These are phyloP conservation scores for Amanita muscaria DNA, from an alignment of 768 basidiomycete species.

Conservation along the genomic window DNA sequence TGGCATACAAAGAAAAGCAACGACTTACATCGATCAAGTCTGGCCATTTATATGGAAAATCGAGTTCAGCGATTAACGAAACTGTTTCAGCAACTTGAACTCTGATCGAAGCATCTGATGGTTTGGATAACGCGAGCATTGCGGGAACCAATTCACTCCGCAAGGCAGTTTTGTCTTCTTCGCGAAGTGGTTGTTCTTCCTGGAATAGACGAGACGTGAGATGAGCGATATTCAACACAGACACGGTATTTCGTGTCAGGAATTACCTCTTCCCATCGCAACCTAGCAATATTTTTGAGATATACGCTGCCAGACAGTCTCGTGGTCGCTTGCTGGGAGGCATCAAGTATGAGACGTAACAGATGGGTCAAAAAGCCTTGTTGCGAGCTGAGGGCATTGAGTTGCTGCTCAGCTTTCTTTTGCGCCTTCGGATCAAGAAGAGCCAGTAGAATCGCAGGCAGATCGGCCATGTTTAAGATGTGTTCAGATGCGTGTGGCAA, in stretches of 20 bases:
- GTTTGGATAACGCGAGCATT: constrained; percentile 78
- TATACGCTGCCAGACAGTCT: constrained; percentile 83
- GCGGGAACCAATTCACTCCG: constrained; percentile 78
- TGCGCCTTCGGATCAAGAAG: constrained; percentile 62
- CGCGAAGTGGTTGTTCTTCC: constrained; percentile 66
- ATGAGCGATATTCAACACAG: neutral
- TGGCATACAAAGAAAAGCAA: neutral
- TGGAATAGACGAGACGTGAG: constrained; percentile 17
- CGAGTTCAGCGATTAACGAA: constrained; percentile 81
- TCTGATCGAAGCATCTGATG: constrained; percentile 63
- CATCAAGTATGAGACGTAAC: constrained; percentile 67
- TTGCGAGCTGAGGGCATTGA: constrained; percentile 58
- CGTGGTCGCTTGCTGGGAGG: constrained; percentile 56
- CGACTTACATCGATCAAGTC: constrained; percentile 80
- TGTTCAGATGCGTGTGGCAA: too few species aligned
- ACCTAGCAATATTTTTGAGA: constrained; percentile 86
- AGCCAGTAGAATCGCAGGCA: constrained; percentile 61
- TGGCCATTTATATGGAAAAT: constrained; percentile 87
- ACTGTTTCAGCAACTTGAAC: constrained; percentile 91
- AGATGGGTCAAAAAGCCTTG: constrained; percentile 75
- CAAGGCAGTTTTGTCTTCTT: constrained; percentile 64
- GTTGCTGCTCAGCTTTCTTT: constrained; percentile 75
- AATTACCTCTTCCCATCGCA: constrained; percentile 82
- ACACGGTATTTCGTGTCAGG: neutral
- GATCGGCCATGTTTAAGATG: constrained; percentile 52